phyloP scores from a whole-genome alignment of 148 eudicot genomes.

The Camellia granthamiana region DNA sequence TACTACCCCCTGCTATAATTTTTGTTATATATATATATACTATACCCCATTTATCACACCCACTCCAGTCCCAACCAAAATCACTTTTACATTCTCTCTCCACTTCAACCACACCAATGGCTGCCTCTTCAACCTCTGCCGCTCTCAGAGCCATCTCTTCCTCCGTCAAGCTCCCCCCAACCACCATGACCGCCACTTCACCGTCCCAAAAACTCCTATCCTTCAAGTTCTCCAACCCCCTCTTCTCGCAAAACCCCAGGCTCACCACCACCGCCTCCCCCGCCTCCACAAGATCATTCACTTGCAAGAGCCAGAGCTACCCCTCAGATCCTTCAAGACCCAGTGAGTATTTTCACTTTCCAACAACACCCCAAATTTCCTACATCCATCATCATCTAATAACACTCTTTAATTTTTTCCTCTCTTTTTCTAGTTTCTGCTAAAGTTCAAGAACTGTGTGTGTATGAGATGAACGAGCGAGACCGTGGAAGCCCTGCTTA shows the following conservation, averaged over 20 bases:
- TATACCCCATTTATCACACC: too few species aligned
- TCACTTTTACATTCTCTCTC: background rate
- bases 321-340: constrained; percentile 33
- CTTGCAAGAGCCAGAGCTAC: constrained; percentile 42
- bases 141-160: constrained; percentile 26
- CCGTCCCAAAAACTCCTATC: constrained; percentile 17
- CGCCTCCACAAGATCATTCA: constrained; percentile 26
- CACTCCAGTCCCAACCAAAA: too few species aligned
- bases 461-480: constrained; percentile 70
- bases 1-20: too few species aligned
- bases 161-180: constrained; percentile 28
- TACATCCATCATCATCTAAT: background rate
- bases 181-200: constrained; percentile 13
- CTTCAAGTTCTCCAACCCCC: constrained; percentile 23
- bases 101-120: background rate
- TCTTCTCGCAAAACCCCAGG: constrained; percentile 17
- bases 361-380: background rate
- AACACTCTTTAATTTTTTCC: background rate
- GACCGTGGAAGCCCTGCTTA: constrained; percentile 75
- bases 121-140: constrained; percentile 15
- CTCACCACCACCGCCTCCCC: constrained; percentile 13
- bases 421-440: constrained; percentile 17
- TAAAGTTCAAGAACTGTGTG: constrained; percentile 56
- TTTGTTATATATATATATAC: too few species aligned
- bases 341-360: constrained; percentile 19